Evolutionary conservation across 176 grass and related monocot genomes (phyloP).

Genomic region (Dendrocalamus sinicus): DNA sequence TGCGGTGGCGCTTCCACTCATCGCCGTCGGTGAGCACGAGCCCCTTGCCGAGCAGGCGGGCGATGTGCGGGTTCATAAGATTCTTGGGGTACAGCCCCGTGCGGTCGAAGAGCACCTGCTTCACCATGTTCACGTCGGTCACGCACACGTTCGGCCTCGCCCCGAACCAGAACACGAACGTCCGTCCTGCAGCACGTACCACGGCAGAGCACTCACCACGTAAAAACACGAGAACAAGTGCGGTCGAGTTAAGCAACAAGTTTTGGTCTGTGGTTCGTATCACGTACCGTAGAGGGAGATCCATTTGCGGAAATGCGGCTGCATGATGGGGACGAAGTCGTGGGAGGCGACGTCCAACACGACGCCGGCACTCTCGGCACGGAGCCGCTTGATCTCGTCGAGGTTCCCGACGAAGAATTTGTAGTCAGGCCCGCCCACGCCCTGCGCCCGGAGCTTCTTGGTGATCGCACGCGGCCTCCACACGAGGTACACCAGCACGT

Average conservation of each 20-base stretch:
- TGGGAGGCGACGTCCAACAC: constrained; percentile 40
- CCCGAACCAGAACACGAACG: constrained; percentile 61
- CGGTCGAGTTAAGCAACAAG: background rate
- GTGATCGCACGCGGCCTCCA: constrained; percentile 49
- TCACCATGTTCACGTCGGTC: constrained; percentile 48
- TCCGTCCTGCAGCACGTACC: constrained; percentile 18
- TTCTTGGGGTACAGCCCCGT: constrained; percentile 49
- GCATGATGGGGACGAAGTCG: constrained; percentile 59
- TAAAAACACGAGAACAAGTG: background rate
- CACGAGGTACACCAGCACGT: constrained; percentile 34
- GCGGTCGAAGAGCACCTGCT: constrained; percentile 51
- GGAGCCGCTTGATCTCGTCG: constrained; percentile 55
- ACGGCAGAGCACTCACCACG: background rate
- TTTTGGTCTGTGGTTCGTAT: no score
- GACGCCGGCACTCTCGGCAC: background rate
- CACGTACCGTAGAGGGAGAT: constrained; percentile 46
- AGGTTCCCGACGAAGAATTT: constrained; percentile 50
- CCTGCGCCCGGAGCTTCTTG: constrained; percentile 44
- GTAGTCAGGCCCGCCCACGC: constrained; percentile 51
- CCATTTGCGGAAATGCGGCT: constrained; percentile 56
- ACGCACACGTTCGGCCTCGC: constrained; percentile 42
- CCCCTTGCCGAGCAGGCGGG: constrained; percentile 56
- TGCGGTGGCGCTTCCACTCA: constrained; percentile 68
- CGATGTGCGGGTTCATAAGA: constrained; percentile 1
- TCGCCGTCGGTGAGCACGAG: constrained; percentile 54